A percentile compares a stretch with the other conserved stretches of the same genome.
Conservation (phyloP, 2,329 filamentous ascomycete genomes). For the Aplosporella prunicola region DNA sequence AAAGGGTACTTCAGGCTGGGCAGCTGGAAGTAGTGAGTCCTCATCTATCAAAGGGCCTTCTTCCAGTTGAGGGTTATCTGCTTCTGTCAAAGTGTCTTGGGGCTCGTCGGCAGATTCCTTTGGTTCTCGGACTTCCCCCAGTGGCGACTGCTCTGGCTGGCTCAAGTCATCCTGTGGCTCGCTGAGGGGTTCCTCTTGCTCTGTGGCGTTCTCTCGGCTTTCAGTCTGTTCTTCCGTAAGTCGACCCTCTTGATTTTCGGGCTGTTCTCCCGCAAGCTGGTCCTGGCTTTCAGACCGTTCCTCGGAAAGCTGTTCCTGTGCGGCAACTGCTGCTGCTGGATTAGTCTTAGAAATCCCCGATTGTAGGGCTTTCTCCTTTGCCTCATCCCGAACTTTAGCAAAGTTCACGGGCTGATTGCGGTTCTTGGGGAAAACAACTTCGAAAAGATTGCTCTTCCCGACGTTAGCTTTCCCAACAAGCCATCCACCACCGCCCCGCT, state of each 20-base stretch:
- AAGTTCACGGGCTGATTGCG: conserved; percentile 26
- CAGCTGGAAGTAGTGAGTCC: conserved; percentile 60
- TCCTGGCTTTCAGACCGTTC: conserved; percentile 14
- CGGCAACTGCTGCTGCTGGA: too few species aligned
- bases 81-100: conserved; percentile 11
- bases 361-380: conserved; percentile 17
- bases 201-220: background rate
- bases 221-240: background rate
- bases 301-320: background rate
- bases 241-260: too few species aligned
- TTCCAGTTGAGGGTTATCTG: conserved; percentile 3
- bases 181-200: conserved; percentile 11
- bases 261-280: conserved; percentile 25
- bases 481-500: conserved; percentile 80
- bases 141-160: background rate
- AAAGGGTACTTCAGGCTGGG: conserved; percentile 62
- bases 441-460: conserved; percentile 87
- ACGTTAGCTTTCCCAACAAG: conserved; percentile 98
- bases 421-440: conserved; percentile 73
- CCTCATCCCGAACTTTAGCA: conserved; percentile 25
- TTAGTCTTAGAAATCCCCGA: background rate
- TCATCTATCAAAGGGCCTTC: conserved; percentile 15
- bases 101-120: conserved; percentile 14
- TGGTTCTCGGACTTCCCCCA: conserved; percentile 5
- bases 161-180: conserved; percentile 7